A percentile compares a stretch with the other conserved stretches of the same genome.
Conservation (phyloP, 371 early-diverging fungal species). For the Mucor saturninus region DNA sequence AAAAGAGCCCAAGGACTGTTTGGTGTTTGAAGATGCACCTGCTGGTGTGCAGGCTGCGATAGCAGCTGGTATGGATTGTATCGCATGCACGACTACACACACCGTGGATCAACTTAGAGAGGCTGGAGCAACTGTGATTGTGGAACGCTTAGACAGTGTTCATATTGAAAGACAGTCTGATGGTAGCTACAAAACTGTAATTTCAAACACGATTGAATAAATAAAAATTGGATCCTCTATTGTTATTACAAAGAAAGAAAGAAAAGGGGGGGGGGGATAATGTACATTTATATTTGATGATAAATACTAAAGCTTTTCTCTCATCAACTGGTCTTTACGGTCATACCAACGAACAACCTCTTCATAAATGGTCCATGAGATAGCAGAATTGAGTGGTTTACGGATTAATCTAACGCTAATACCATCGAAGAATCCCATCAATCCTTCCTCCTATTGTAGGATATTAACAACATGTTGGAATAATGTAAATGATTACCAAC, state of each 20-base stretch:
- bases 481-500: no score
- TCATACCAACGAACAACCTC: slow-evolving; percentile 64
- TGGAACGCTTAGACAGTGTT: slow-evolving; percentile 56
- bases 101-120: slow-evolving; percentile 57
- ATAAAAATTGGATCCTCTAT: no score
- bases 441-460: slow-evolving; percentile 52
- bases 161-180: slow-evolving; percentile 32
- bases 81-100: slow-evolving; percentile 67
- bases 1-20: slow-evolving; percentile 52
- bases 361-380: slow-evolving; percentile 95
- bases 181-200: slow-evolving; percentile 13
- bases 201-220: slow-evolving; percentile 6
- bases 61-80: slow-evolving; percentile 60
- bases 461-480: no score
- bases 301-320: slow-evolving; percentile 23
- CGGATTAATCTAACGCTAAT: slow-evolving; percentile 82
- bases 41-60: slow-evolving; percentile 65
- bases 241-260: neutral
- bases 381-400: slow-evolving; percentile 89
- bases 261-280: neutral
- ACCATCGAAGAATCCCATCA: slow-evolving; percentile 85
- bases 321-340: slow-evolving; percentile 24
- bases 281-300: neutral
- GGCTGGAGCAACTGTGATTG: slow-evolving; percentile 62
- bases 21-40: slow-evolving; percentile 79